Conservation (phyloP, 345 rosid genomes). For the Populus euphratica region DNA sequence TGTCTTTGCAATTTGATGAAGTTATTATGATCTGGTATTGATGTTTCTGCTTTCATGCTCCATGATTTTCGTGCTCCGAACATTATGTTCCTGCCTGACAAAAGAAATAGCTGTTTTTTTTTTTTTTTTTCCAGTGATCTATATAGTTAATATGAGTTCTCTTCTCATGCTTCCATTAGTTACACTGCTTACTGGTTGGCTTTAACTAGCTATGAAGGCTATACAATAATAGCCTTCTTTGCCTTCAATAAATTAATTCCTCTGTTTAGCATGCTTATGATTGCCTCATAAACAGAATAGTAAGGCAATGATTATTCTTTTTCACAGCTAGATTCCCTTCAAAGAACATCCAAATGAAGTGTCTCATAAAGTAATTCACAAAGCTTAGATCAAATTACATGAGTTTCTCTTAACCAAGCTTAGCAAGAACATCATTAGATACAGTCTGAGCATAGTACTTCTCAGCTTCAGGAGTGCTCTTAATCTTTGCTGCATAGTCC, state of each 20-base stretch:
- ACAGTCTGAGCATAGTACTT: conserved; percentile 77
- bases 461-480: conserved; percentile 78
- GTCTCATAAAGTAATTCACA: conserved; percentile 13
- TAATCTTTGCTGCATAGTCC: conserved; percentile 88
- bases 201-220: too few species aligned
- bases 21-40: background rate
- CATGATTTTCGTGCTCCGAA: background rate
- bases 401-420: conserved; percentile 58
- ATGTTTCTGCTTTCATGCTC: background rate
- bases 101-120: background rate
- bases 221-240: too few species aligned
- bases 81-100: background rate
- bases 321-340: conserved; percentile 9
- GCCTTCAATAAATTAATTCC: background rate
- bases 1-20: background rate
- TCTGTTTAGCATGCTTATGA: background rate
- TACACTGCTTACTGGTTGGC: background rate
- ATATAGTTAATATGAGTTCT: background rate
- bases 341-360: conserved; percentile 10
- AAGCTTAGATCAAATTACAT: conserved; percentile 15
- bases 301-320: background rate
- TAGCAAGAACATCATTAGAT: conserved; percentile 75
- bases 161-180: background rate
- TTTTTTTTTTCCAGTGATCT: background rate
- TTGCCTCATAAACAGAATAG: background rate